Conservation (phyloP, 1,139 yeast genomes). For the Blastobotrys arbuscula region DNA sequence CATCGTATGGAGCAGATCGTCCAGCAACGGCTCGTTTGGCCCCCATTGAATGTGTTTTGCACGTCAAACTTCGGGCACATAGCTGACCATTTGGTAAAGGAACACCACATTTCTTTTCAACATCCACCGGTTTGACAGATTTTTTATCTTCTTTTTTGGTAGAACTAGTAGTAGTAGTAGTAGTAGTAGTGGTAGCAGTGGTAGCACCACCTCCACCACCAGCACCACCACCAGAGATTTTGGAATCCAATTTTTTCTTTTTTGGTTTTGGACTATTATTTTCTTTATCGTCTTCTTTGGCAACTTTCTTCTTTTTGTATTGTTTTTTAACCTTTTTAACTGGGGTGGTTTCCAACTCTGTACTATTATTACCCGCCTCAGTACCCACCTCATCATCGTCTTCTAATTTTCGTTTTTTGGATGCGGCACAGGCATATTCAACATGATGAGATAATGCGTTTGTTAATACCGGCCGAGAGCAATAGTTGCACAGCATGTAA, state of each 20-base stretch:
- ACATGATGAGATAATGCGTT: conserved; percentile 25
- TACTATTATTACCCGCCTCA: background rate
- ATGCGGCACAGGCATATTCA: conserved; percentile 12
- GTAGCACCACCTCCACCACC: background rate
- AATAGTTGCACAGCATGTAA: conserved; percentile 30
- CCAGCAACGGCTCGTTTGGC: conserved; percentile 95
- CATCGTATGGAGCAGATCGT: conserved; percentile 87
- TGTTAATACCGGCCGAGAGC: conserved; percentile 30
- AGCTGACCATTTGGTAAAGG: conserved; percentile 85
- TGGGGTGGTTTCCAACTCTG: background rate
- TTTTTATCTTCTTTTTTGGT: conserved; percentile 50
- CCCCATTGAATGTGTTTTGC: conserved; percentile 98
- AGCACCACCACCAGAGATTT: conserved; percentile 32
- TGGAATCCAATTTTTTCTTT: conserved; percentile 41
- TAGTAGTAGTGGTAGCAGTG: background rate
- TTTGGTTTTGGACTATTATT: background rate
- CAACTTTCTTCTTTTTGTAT: conserved; percentile 7
- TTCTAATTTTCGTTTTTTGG: conserved; percentile 12
- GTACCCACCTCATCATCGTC: background rate
- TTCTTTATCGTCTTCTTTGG: background rate
- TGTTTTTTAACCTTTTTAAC: conserved; percentile 10
- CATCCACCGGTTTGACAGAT: conserved; percentile 80
- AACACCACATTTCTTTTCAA: conserved; percentile 95
- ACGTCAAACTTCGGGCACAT: conserved; percentile 91
- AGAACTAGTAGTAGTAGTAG: background rate